Evolutionary conservation across 2,329 filamentous ascomycete species (phyloP).

Genomic region (Neonectria neomacrospora): DNA sequence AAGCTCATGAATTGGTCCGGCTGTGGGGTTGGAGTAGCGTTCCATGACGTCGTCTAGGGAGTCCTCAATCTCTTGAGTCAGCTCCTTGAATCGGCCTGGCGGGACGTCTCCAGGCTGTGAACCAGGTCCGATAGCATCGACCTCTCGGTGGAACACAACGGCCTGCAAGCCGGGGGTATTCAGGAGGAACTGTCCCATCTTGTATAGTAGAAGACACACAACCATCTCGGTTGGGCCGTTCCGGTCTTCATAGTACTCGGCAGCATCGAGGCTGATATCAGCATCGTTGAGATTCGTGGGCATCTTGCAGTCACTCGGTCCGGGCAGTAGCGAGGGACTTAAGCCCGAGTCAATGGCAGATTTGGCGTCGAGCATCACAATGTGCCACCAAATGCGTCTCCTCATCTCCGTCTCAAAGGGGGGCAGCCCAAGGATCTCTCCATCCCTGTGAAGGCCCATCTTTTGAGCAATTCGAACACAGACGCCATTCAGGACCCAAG

Average conservation of each 20-base stretch:
- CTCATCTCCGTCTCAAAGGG: slow-evolving; percentile 71
- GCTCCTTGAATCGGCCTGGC: neutral
- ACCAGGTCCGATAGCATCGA: neutral
- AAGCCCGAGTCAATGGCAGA: slow-evolving; percentile 50
- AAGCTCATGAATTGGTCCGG: slow-evolving; percentile 12
- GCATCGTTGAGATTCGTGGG: slow-evolving; percentile 63
- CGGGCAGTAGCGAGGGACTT: slow-evolving; percentile 13
- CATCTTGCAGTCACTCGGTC: slow-evolving; percentile 48
- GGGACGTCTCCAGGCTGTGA: neutral
- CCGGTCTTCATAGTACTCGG: neutral
- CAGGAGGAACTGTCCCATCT: slow-evolving; percentile 12
- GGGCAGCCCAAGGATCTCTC: slow-evolving; percentile 60
- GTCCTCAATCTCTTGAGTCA: neutral
- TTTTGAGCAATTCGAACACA: slow-evolving; percentile 60
- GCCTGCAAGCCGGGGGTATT: neutral
- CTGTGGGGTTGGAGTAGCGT: slow-evolving; percentile 2
- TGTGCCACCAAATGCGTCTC: slow-evolving; percentile 68
- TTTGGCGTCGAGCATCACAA: slow-evolving; percentile 65
- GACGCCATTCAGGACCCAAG: slow-evolving; percentile 25
- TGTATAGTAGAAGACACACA: slow-evolving; percentile 21
- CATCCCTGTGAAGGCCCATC: slow-evolving; percentile 70
- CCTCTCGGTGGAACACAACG: neutral
- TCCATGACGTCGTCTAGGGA: slow-evolving; percentile 12
- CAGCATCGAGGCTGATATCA: slow-evolving; percentile 55
- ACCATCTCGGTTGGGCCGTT: slow-evolving; percentile 25